Conservation (phyloP, 2,329 filamentous ascomycete genomes). For the Aureobasidium subglaciale region DNA sequence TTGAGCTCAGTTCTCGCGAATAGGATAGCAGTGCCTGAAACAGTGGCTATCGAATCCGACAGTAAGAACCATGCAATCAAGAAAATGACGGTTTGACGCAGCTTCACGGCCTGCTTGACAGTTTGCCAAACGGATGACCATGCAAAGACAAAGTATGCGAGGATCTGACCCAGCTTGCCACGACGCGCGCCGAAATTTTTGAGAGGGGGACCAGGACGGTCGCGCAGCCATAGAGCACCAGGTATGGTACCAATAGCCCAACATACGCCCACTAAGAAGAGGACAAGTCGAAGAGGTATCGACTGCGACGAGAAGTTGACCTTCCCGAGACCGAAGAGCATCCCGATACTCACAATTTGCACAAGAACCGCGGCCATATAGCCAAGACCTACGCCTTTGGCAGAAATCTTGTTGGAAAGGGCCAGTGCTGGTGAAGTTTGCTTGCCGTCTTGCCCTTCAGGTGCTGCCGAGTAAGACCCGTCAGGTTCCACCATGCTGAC, state of each 20-base stretch:
- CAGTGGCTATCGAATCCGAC: conserved; percentile 86
- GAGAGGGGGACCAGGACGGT: conserved; percentile 78
- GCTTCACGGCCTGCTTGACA: conserved; percentile 59
- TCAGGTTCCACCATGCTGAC: conserved; percentile 6
- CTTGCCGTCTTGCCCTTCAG: background rate
- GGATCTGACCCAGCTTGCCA: background rate
- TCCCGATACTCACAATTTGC: conserved; percentile 67
- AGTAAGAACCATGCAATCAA: conserved; percentile 84
- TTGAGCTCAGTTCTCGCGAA: conserved; percentile 86
- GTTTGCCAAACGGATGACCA: conserved; percentile 79
- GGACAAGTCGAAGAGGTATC: conserved; percentile 71
- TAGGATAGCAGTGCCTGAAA: conserved; percentile 85
- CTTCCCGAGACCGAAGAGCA: conserved; percentile 53
- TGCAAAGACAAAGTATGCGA: conserved; percentile 69
- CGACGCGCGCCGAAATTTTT: conserved; percentile 10
- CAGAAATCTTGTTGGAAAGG: conserved; percentile 78
- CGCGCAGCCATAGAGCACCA: conserved; percentile 72
- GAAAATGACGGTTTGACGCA: conserved; percentile 67
- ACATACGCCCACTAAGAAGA: conserved; percentile 78
- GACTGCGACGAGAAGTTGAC: conserved; percentile 61
- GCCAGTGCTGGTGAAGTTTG: conserved; percentile 56
- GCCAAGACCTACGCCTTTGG: conserved; percentile 81
- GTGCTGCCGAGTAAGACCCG: background rate
- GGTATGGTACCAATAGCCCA: conserved; percentile 85
- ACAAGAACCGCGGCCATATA: conserved; percentile 78